phyloP scores from a whole-genome alignment of 805 yeast genomes.

The Candida coquimbonensis region DNA sequence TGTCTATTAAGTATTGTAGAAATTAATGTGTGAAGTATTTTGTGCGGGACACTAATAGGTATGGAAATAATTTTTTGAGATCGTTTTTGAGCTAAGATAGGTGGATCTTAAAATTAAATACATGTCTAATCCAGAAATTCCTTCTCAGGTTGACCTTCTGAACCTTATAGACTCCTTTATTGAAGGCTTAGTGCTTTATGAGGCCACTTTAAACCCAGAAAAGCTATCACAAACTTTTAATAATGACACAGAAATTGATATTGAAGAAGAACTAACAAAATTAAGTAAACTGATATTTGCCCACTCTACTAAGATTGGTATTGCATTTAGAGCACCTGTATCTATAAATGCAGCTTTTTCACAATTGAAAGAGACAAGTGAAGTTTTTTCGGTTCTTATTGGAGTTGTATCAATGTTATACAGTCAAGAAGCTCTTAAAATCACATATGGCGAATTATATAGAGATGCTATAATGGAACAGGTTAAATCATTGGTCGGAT shows the following conservation, averaged over 20 bases:
- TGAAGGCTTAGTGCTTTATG: conserved; percentile 16
- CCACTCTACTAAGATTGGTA: conserved; percentile 70
- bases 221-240: neutral
- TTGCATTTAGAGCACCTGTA: conserved; percentile 58
- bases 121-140: neutral
- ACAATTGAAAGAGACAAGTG: conserved; percentile 40
- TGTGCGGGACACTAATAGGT: too few species aligned
- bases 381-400: conserved; percentile 36
- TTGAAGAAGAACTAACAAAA: conserved; percentile 51
- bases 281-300: conserved; percentile 57
- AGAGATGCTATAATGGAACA: conserved; percentile 15
- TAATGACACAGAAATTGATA: conserved; percentile 13
- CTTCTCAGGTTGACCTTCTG: conserved; percentile 16
- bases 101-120: too few species aligned
- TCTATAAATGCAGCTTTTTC: conserved; percentile 40
- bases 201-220: conserved; percentile 2
- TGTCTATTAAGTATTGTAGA: too few species aligned
- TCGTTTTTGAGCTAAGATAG: too few species aligned
- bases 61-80: too few species aligned
- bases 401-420: conserved; percentile 35
- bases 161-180: conserved; percentile 13
- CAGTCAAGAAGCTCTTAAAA: conserved; percentile 19
- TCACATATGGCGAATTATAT: conserved; percentile 27
- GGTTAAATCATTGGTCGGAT: conserved; percentile 13
- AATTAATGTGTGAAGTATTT: too few species aligned